Base-by-base conservation (phyloP, 768 basidiomycete genomes). In the Boletus pseudopeckii region DNA sequence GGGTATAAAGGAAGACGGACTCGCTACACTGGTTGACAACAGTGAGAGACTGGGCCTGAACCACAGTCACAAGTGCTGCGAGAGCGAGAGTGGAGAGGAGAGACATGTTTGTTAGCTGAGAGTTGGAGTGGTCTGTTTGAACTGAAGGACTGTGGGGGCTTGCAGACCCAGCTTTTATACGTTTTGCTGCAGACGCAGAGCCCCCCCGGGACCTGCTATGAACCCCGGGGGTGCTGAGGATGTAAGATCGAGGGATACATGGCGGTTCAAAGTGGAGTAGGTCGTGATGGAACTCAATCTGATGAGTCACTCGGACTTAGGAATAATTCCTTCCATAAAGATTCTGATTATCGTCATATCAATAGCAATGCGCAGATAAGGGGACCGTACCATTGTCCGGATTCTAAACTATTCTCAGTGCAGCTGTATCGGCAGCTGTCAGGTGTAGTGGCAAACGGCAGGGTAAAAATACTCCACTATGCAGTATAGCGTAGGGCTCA, bases 1-100 rank as follows among this genome's bases (percentile, higher is more conserved):
- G 61, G 0, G 69, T 72, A 24, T 42, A 64, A 36, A 72, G 57
- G 40, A 72, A 57, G 41, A 72, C 70, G 2, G 60, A 36, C 26
- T 71, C 53, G 22, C 34, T 7, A 34, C 69, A 71, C 8, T 56
- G 48, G 50, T 70, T 70, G 49, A 46, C 45, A 34, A 70, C 68
- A 15, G n/a, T 67, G 42, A 71, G 43, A 22, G 69, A 72, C 53
- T 60, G 61, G 43, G 69, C 71, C 45, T 53, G 59, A 33, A 57
- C 59, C 26, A 61, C 45, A 5, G 56, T 22, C n/a, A 45, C 60
- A 8, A 71, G 24, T 24, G 59, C 58, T 30, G 57, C 60, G 20
- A 66, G 48, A 47, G 58, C 52, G 24, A 69, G 47, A 39, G 50
- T 40, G 37, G 61, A 60, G 56, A 63, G 14, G 22, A 53, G 46